phyloP scores from a whole-genome alignment of 768 basidiomycete species.

The Terana coerulea region DNA sequence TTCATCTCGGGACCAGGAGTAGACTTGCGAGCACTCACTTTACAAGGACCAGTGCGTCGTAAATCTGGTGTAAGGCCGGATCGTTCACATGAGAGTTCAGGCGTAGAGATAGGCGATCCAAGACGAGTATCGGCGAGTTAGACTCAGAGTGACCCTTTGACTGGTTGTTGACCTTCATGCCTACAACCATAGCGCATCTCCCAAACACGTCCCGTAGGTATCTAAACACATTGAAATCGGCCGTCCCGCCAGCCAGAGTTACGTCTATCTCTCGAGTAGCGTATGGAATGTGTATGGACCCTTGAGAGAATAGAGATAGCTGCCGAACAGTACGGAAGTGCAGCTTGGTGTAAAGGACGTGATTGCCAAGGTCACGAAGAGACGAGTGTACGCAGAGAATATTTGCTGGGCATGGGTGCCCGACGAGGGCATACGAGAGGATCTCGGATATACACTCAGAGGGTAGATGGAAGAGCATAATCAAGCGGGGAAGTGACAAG shows the following conservation, averaged over 20 bases:
- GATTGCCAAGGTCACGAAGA: slow-evolving; percentile 17
- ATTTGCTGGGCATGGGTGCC: slow-evolving; percentile 12
- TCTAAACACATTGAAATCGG: slow-evolving; percentile 24
- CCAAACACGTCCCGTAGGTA: slow-evolving; percentile 25
- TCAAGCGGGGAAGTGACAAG: too few species aligned
- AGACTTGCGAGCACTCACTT: slow-evolving; percentile 32
- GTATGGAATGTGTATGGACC: slow-evolving; percentile 15
- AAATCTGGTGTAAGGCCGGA: slow-evolving; percentile 25
- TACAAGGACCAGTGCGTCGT: slow-evolving; percentile 30
- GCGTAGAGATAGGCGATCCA: slow-evolving; percentile 32
- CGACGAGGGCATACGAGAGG: slow-evolving; percentile 17
- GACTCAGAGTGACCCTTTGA: background rate
- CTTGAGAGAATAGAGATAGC: slow-evolving; percentile 21
- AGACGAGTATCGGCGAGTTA: slow-evolving; percentile 8
- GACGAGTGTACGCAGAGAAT: slow-evolving; percentile 19
- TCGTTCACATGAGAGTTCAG: slow-evolving; percentile 38
- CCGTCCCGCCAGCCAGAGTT: slow-evolving; percentile 28
- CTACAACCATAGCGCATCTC: slow-evolving; percentile 17
- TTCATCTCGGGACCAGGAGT: background rate
- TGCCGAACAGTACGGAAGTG: slow-evolving; percentile 23
- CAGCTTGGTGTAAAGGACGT: slow-evolving; percentile 21
- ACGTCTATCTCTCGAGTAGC: slow-evolving; percentile 26
- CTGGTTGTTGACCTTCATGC: background rate
- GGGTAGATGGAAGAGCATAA: slow-evolving; percentile 16
- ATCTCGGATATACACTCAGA: slow-evolving; percentile 21